These are phyloP conservation scores for Lepidium africanum DNA, from an alignment of 345 rosid genomes.

Conservation along the genomic window DNA sequence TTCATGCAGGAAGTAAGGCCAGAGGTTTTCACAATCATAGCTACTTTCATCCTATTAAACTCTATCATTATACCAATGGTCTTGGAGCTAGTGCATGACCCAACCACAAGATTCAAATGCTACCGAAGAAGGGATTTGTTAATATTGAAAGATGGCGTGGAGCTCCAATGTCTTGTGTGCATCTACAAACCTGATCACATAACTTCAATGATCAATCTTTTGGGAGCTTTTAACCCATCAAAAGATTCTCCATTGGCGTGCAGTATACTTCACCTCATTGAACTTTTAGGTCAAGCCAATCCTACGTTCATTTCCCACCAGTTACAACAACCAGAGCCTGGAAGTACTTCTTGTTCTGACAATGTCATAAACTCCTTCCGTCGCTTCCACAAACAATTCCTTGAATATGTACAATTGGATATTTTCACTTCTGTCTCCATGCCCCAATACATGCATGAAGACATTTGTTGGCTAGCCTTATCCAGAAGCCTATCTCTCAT, in stretches of 20 bases:
- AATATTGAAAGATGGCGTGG: constrained; percentile 18
- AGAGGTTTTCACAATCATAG: constrained; percentile 17
- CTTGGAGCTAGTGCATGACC: constrained; percentile 39
- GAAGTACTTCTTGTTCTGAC: constrained; percentile 26
- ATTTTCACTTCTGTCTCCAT: constrained; percentile 26
- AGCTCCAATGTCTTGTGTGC: constrained; percentile 38
- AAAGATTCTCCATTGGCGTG: constrained; percentile 31
- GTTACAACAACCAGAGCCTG: constrained; percentile 16
- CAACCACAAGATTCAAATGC: constrained; percentile 39
- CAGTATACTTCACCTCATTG: constrained; percentile 41
- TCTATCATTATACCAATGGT: constrained; percentile 35
- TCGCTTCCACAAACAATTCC: not conserved
- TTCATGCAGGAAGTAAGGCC: constrained; percentile 12
- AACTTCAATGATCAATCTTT: constrained; percentile 14
- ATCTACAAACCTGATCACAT: constrained; percentile 43
- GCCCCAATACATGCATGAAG: constrained; percentile 47
- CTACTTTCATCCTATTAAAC: constrained; percentile 4
- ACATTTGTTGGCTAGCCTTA: constrained; percentile 43
- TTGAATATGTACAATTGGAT: not conserved
- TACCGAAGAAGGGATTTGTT: constrained; percentile 34
- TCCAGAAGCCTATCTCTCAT: constrained; percentile 35
- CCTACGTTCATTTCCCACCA: constrained; percentile 50
- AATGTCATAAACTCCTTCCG: constrained; percentile 34
- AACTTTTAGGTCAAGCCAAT: constrained; percentile 38
- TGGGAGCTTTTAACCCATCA: constrained; percentile 23